Percentiles rank a stretch among this genome's conserved stretches.
Evolutionary conservation across 495 filamentous ascomycete genomes (phyloP).

Genomic region (Melanomma pulvis-pyrius): DNA sequence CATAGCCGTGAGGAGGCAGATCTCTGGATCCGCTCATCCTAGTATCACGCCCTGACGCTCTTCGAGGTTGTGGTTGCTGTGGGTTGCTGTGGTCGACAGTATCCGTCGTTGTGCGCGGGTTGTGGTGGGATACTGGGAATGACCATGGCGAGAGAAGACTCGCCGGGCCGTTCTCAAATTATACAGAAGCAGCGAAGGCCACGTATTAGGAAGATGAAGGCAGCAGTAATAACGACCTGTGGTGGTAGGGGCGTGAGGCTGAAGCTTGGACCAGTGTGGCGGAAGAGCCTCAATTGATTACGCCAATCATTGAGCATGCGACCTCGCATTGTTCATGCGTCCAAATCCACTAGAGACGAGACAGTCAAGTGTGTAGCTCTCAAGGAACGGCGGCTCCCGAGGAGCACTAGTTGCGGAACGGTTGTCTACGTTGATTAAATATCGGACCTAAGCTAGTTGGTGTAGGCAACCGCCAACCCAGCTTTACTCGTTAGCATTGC

Average conservation of each 20-base stretch:
- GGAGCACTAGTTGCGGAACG: no score
- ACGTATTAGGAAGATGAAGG: slow-evolving; percentile 2
- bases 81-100: slow-evolving; percentile 49
- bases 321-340: no score
- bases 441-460: no score
- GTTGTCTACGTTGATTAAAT: no score
- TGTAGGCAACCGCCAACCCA: no score
- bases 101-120: slow-evolving; percentile 47
- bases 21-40: slow-evolving; percentile 50
- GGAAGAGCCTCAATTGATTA: no score
- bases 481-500: no score
- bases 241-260: not conserved
- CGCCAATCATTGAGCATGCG: no score
- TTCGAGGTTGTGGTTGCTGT: slow-evolving; percentile 46
- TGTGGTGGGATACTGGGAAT: slow-evolving; percentile 52
- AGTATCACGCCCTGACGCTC: slow-evolving; percentile 44
- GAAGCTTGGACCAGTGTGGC: not conserved
- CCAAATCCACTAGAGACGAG: no score
- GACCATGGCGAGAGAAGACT: slow-evolving; percentile 49
- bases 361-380: no score
- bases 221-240: not conserved
- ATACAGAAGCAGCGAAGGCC: not conserved
- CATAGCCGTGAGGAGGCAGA: slow-evolving; percentile 39
- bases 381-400: no score
- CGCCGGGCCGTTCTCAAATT: not conserved